These are phyloP conservation scores for Trichophyton equinum DNA, from an alignment of 2,329 filamentous ascomycete species.

Conservation along the genomic window DNA sequence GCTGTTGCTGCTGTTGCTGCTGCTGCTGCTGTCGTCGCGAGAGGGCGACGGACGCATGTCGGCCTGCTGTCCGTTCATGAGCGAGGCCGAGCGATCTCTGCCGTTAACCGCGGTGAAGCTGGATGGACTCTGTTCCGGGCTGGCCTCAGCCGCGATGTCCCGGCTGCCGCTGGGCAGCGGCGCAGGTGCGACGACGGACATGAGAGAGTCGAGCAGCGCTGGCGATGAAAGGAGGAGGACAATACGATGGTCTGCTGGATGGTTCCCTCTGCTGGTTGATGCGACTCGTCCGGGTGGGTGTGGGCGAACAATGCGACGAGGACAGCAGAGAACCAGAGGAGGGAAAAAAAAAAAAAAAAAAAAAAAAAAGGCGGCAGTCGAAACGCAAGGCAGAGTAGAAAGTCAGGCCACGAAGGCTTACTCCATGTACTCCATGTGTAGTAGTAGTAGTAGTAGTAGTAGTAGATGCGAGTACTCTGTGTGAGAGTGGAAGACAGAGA, in stretches of 20 bases:
- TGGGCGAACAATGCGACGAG: neutral
- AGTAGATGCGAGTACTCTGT: too few species aligned
- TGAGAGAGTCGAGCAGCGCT: constrained; percentile 9
- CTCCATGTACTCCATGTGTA: too few species aligned
- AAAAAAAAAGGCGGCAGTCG: constrained; percentile 9
- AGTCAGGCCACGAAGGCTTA: neutral
- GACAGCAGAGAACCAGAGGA: too few species aligned
- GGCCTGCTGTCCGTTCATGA: constrained; percentile 10
- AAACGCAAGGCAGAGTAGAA: neutral
- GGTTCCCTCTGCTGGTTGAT: neutral
- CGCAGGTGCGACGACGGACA: constrained; percentile 27
- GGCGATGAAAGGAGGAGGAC: neutral
- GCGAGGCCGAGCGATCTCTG: constrained; percentile 18
- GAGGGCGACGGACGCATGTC: constrained; percentile 8
- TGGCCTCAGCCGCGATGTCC: constrained; percentile 17
- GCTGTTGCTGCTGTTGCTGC: neutral
- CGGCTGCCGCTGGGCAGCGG: constrained; percentile 23
- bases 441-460: too few species aligned
- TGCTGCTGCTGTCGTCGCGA: neutral
- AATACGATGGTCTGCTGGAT: neutral
- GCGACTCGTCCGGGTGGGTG: neutral
- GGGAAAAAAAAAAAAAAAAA: neutral
- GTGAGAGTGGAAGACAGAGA: too few species aligned
- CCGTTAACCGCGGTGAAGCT: constrained; percentile 38
- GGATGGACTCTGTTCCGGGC: constrained; percentile 31